A percentile compares a stretch with the other conserved stretches of the same genome.
These are phyloP conservation scores for Lactuca saligna DNA, from an alignment of 129 eudicot species.

Conservation along the genomic window DNA sequence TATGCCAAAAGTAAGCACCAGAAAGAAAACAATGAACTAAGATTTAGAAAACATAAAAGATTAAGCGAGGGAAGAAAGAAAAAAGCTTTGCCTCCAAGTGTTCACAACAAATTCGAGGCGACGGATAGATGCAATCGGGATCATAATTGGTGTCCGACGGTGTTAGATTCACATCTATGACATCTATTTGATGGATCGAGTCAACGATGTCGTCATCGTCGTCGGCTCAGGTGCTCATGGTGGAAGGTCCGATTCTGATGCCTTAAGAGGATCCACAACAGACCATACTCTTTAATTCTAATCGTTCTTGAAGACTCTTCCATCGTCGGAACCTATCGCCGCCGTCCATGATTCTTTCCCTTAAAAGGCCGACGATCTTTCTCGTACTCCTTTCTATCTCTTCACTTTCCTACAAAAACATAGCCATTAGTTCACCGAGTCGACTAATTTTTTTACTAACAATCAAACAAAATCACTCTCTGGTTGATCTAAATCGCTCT, in stretches of 20 bases:
- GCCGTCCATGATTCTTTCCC: constrained; percentile 43
- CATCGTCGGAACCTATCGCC: constrained; percentile 36
- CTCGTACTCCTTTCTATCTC: constrained; percentile 30
- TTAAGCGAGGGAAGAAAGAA: too few species aligned
- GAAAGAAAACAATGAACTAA: too few species aligned
- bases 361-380: constrained; percentile 10
- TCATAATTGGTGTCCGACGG: constrained; percentile 14
- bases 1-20: too few species aligned
- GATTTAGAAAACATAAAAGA: too few species aligned
- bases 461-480: neutral
- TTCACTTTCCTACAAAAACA: constrained; percentile 50
- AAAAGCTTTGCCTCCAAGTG: too few species aligned
- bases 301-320: constrained; percentile 54
- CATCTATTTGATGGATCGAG: constrained; percentile 2
- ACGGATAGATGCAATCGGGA: constrained; percentile 29
- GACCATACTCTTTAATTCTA: constrained; percentile 44
- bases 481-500: neutral
- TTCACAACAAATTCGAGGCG: constrained; percentile 32
- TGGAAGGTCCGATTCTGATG: constrained; percentile 25
- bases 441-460: neutral
- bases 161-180: constrained; percentile 12
- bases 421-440: constrained; percentile 48
- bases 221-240: constrained; percentile 35
- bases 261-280: constrained; percentile 78
- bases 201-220: constrained; percentile 21